Evolutionary conservation across 257 asterid genomes (phyloP), one percentile per base, ranked within the genome.

Genomic region (Nicotiana tomentosiformis): DNA sequence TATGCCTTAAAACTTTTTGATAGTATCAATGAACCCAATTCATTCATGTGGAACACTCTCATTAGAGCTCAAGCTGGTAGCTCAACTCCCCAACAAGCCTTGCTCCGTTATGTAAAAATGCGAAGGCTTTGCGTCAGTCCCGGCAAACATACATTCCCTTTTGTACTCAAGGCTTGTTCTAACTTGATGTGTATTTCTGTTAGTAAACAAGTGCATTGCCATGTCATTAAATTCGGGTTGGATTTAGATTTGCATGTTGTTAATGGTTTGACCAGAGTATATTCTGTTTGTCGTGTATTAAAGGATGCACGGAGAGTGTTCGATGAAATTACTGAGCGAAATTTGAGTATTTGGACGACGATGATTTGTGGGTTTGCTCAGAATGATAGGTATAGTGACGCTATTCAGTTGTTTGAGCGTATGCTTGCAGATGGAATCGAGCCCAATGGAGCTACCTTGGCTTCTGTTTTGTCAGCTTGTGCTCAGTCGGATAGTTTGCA

Each of bases 1-100:
- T 88, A 93, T 77, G 97, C 98, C 20, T 77, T 86, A 35, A 90
- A 86, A n/a, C 86, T 95, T 58, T 89, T 95, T 53, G 16, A 82
- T 2, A 20, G 32, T 68, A 84, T 85, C 77, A 90, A 84, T 0
- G 18, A 65, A 55, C 91, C 95, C 39, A 94, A 94, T 85, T 58
- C 88, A 1, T 95, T 94, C 83, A 95, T 93, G 96, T 95, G 98
- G 98, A 95, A 95, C 89, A 94, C 99, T 43, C 83, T 93, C 62
- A 95, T 95, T 76, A 89, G 98, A 78, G 96, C 93, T 16, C 90
- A 81, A 55, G 94, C 97, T 37, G 68, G 85, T 58, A 83, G 87
- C 79, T 65, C 80, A 46, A 82, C 56, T 32, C 97, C 98, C 23
- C 80, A 29, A 14, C 82, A 83, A 16, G 92, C 91, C 18, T 79